Evolutionary conservation across 495 filamentous ascomycete species (phyloP).

Genomic region (Neurospora tetrasperma): DNA sequence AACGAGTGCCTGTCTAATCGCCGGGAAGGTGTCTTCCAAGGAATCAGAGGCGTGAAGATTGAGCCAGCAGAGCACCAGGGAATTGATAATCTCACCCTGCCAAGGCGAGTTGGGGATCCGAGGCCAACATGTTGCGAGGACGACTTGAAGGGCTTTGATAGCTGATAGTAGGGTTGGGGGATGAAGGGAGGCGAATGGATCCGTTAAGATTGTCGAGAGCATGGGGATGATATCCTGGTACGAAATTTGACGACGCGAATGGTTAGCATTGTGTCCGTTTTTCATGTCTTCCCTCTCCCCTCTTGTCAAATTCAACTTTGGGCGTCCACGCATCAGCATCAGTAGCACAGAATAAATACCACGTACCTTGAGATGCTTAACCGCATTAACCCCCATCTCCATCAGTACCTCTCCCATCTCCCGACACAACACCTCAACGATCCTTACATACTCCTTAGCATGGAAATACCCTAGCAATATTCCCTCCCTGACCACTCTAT

Average conservation of each 20-base stretch:
- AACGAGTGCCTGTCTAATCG: constrained; percentile 39
- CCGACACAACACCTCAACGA: constrained; percentile 49
- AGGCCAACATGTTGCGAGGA: constrained; percentile 66
- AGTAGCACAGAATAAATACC: background rate
- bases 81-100: constrained; percentile 59
- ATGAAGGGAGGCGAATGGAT: constrained; percentile 57
- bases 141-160: constrained; percentile 40
- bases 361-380: constrained; percentile 61
- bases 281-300: too few relatives aligned
- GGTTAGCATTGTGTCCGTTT: background rate
- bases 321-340: background rate
- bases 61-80: constrained; percentile 56
- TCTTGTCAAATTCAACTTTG: too few relatives aligned
- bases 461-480: constrained; percentile 45
- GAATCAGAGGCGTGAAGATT: constrained; percentile 40
- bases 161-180: constrained; percentile 46
- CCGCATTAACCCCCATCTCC: constrained; percentile 55
- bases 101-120: constrained; percentile 47
- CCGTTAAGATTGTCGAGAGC: constrained; percentile 51
- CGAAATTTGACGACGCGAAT: background rate
- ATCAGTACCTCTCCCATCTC: constrained; percentile 43
- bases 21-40: constrained; percentile 9
- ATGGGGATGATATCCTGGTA: constrained; percentile 56
- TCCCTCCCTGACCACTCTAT: constrained; percentile 45
- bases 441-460: constrained; percentile 36